Evolutionary conservation across 352 stramenopile species (phyloP).

Genomic region (Phytopythium sindhum): DNA sequence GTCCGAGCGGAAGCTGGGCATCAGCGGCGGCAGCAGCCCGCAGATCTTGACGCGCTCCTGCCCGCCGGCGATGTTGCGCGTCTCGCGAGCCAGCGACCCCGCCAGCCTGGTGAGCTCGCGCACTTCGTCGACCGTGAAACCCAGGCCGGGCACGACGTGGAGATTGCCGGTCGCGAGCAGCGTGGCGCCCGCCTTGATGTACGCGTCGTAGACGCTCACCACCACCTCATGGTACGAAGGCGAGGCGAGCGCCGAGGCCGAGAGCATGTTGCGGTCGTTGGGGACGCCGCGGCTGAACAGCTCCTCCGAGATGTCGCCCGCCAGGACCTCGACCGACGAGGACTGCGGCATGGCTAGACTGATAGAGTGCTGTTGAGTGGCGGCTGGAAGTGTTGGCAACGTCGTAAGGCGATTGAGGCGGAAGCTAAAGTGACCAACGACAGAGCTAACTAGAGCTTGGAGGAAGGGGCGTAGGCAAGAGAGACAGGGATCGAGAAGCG

Average conservation of each 20-base stretch:
- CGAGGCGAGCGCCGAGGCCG: conserved; percentile 76
- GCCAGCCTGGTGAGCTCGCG: conserved; percentile 55
- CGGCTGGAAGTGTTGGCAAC: neutral
- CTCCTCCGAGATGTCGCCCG: conserved; percentile 87
- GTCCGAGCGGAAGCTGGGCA: conserved; percentile 87
- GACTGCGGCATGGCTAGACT: conserved; percentile 3
- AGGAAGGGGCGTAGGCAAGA: no score
- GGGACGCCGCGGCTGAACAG: conserved; percentile 77
- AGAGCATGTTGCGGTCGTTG: conserved; percentile 91
- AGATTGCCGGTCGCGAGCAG: conserved; percentile 90
- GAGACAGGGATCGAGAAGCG: no score
- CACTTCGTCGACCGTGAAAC: conserved; percentile 81
- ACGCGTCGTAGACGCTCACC: conserved; percentile 63
- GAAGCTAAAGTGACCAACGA: neutral
- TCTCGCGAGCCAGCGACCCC: conserved; percentile 59
- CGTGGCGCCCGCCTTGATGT: conserved; percentile 72
- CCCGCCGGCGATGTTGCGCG: conserved; percentile 25
- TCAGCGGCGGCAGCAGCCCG: conserved; percentile 88
- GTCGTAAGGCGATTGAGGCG: neutral
- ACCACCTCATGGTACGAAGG: conserved; percentile 65
- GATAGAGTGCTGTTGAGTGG: neutral
- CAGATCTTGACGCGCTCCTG: conserved; percentile 52
- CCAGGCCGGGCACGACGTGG: conserved; percentile 79
- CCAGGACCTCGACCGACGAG: conserved; percentile 52
- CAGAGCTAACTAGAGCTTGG: no score